Base-by-base conservation (phyloP, 805 yeast genomes). In the Candida pseudoglaebosa region DNA sequence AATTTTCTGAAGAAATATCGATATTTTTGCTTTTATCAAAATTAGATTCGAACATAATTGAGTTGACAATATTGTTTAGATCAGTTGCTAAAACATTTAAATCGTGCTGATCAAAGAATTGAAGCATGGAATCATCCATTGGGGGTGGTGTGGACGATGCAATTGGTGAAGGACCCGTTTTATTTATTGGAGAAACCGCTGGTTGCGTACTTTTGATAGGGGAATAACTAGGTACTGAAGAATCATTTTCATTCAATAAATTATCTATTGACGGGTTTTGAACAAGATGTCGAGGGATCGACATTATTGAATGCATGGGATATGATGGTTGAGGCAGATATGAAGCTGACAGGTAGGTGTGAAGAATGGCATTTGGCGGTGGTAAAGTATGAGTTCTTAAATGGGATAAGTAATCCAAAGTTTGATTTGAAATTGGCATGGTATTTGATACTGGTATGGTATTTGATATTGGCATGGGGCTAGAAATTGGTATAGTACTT, bases 51-150 rank as follows among this genome's bases (percentile, higher is more conserved):
- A 46, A 53, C 59, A 67, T 64, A 34, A 67, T 62, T 37, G 59
- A 57, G 24, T 52, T 59, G 14, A 67, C 73, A 37, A 68, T 52
- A 43, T 67, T 65, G 46, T 65, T 68, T 37, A 68, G 47, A 37
- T 68, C 72, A 6, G 54, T 41, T 0, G 73, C 72, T 13, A 68
- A 46, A 8, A 62, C 32, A 28, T 65, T 53, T 37, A 68, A 53
- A 41, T 67, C 73, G 10, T 56, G 56, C 19, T 49, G 53, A 37
- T 54, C 52, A 34, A 50, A 56, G 16, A 32, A 37, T 17, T 31
- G 33, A 28, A 39, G 40, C 24, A 34, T 37, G 14, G 38, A 32
- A 7, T 29, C 30, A 17, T 21, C 32, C 6, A 35, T 15, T 12
- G 32, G 24, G 6, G 40, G 28, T 30, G 15, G 20, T 13, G 14